Base-by-base conservation (phyloP, 768 basidiomycete species). In the Lactarius sp. region DNA sequence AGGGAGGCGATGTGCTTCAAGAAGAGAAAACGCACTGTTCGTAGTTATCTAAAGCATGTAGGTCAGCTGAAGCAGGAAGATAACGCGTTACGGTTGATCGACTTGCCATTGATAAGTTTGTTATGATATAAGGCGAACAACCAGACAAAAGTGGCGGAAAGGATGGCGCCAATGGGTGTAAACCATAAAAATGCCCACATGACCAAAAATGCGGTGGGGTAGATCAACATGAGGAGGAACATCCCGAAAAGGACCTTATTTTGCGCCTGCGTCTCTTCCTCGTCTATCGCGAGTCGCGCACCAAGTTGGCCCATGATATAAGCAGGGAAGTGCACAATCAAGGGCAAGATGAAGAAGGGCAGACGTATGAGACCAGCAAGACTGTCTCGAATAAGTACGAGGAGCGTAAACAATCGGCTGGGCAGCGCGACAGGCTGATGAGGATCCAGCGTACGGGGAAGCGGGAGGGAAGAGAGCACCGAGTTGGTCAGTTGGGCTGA, bases 181-280 rank as follows among this genome's bases (percentile, higher is more conserved):
- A 88, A 89, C 78, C 84, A 83, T 62, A 97, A 80, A 47, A 94
- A 72, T 14, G 88, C 85, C 94, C 94, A 99, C 7, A 96, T 75
- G 64, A 85, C 81, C 71, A 92, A 84, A 78, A 98, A 98, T 39
- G 87, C 75, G n/a, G 85, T 73, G 22, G 92, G 87, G 77, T 98
- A 97, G 49, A 90, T 86, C 66, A 92, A 70, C 61, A 89, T 75
- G 44, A 89, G 83, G 58, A 97, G 74, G 41, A 96, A 70, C 33
- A 83, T 69, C 1, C 94, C 94, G 69, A 96, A 87, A 13, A 90
- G 86, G 51, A 97, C 84, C 79, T 99, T 99, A 79, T 93, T 98
- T 80, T 98, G 95, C 50, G 96, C 97, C 74, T 92, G 88, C 12
- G 92, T 89, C 73, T 98, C 96, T 74, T 98, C 88, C 72, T 98